phyloP scores from a whole-genome alignment of 2,329 filamentous ascomycete species.

The Cryphonectria carpinicola region DNA sequence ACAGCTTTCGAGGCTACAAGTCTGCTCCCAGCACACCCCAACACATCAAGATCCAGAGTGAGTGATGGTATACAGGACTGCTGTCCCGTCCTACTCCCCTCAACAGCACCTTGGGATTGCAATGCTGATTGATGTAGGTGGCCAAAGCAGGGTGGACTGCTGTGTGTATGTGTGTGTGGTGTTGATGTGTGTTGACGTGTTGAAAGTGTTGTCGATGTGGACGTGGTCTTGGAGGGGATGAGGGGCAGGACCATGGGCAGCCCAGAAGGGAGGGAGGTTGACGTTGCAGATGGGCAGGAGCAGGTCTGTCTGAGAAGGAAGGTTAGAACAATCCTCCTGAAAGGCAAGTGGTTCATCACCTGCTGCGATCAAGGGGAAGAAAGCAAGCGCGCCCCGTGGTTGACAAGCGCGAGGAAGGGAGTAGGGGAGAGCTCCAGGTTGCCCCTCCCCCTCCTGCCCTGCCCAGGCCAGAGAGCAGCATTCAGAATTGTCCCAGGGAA shows the following conservation, averaged over 20 bases:
- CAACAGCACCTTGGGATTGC: neutral
- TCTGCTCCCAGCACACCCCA: conserved; percentile 17
- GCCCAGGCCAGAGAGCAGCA: conserved; percentile 18
- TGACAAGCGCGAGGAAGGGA: neutral
- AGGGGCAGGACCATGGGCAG: conserved; percentile 8
- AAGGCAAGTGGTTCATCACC: neutral
- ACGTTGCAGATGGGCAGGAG: neutral
- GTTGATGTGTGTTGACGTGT: neutral
- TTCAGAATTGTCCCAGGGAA: conserved; percentile 18
- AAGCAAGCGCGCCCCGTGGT: neutral
- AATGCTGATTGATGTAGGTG: conserved; percentile 1
- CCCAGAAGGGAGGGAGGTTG: conserved; percentile 8
- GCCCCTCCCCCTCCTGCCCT: conserved; percentile 16
- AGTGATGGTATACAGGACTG: neutral
- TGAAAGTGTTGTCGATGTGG: neutral
- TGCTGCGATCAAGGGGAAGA: neutral
- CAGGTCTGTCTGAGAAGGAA: neutral
- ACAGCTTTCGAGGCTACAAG: conserved; percentile 6
- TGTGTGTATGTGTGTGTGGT: neutral
- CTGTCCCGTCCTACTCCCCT: neutral
- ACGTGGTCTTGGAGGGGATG: neutral
- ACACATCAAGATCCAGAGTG: conserved; percentile 5
- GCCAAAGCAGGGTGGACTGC: neutral
- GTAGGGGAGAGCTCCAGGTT: conserved; percentile 4
- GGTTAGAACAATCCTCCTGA: neutral